phyloP scores from a whole-genome alignment of 106 monocot genomes.

The Xerophyta viscosa region DNA sequence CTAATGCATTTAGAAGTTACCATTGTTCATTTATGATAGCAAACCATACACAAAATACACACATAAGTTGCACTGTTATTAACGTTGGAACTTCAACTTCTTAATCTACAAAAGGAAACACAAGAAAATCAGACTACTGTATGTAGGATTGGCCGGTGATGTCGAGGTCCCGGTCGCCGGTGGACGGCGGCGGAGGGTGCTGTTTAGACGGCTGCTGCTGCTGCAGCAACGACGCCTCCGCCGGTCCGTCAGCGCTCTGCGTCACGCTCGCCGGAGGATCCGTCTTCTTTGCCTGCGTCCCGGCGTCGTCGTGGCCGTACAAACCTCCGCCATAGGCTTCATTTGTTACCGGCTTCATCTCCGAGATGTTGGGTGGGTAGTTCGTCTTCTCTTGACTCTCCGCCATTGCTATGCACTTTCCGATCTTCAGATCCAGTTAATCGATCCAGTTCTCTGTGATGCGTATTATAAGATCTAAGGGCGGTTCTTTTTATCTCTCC shows the following conservation, averaged over 20 bases:
- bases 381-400: neutral
- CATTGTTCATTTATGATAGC: no score
- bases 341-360: conserved; percentile 48
- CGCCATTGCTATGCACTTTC: neutral
- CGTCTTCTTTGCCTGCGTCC: conserved; percentile 4
- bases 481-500: no score
- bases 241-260: conserved; percentile 72
- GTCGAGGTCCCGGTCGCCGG: conserved; percentile 66
- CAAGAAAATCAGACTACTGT: no score
- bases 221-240: conserved; percentile 20
- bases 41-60: no score
- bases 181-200: conserved; percentile 67
- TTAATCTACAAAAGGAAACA: no score
- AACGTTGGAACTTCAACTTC: no score
- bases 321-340: conserved; percentile 78
- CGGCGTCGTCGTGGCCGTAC: conserved; percentile 51
- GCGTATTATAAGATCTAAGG: no score
- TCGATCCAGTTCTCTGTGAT: no score
- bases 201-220: conserved; percentile 32
- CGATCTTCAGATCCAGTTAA: no score
- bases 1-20: no score
- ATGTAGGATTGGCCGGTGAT: conserved; percentile 83
- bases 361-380: conserved; percentile 25
- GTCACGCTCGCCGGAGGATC: conserved; percentile 51
- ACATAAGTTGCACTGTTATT: no score